Conservation (phyloP, 1,139 yeast species). For the Nadsonia starkeyi-henricii region DNA sequence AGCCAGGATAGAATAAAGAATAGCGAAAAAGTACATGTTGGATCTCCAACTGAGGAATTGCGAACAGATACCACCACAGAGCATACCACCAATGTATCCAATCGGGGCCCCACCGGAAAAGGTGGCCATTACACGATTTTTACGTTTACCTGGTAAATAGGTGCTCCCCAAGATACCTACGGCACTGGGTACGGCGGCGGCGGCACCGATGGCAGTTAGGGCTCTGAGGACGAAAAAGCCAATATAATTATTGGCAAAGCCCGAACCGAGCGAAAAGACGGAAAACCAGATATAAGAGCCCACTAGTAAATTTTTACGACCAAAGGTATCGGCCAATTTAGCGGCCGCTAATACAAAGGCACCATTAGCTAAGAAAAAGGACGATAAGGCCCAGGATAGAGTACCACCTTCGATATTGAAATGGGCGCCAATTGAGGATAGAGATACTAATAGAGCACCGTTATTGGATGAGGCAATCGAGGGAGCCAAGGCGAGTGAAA, state of each 20-base stretch:
- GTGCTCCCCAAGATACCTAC: conserved; percentile 31
- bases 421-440: conserved; percentile 22
- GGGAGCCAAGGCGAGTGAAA: conserved; percentile 27
- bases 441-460: conserved; percentile 25
- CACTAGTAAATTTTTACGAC: conserved; percentile 27
- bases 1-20: conserved; percentile 22
- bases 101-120: conserved; percentile 35
- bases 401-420: conserved; percentile 27
- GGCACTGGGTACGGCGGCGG: conserved; percentile 32
- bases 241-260: conserved; percentile 27
- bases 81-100: conserved; percentile 29
- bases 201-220: conserved; percentile 29
- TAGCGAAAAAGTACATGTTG: conserved; percentile 27
- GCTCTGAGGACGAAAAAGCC: conserved; percentile 28
- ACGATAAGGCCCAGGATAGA: conserved; percentile 30
- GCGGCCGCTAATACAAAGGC: conserved; percentile 30
- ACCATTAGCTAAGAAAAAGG: conserved; percentile 30
- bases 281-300: conserved; percentile 24
- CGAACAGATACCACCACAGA: conserved; percentile 30
- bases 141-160: conserved; percentile 26
- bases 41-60: conserved; percentile 29
- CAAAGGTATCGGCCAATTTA: conserved; percentile 31
- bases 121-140: conserved; percentile 30
- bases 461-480: conserved; percentile 27
- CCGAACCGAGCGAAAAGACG: conserved; percentile 26